Percentiles rank a stretch among this genome's conserved stretches.
phyloP scores from a whole-genome alignment of 2,329 filamentous ascomycete genomes.

The Metarhizium humberi region DNA sequence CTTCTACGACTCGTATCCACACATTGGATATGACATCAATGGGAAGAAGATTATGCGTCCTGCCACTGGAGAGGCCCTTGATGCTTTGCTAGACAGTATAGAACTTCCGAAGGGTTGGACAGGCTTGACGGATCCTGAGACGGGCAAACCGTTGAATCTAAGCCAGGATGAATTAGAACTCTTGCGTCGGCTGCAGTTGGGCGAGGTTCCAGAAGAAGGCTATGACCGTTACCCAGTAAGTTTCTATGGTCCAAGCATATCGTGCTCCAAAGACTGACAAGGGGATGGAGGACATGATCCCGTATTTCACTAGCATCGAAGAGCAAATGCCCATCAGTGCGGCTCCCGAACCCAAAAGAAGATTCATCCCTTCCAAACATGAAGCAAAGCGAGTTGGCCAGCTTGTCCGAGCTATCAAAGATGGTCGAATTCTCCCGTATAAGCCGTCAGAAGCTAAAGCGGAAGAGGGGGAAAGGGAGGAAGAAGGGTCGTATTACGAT shows the following conservation, averaged over 20 bases:
- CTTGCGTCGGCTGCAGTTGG: constrained; percentile 78
- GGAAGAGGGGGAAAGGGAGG: constrained; percentile 61
- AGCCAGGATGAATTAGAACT: constrained; percentile 83
- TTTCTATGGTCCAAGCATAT: constrained; percentile 3
- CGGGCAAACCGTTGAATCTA: constrained; percentile 84
- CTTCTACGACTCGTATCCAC: constrained; percentile 95
- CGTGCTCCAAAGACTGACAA: background rate
- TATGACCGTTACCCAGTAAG: constrained; percentile 84
- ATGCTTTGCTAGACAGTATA: constrained; percentile 90
- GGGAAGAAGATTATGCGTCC: constrained; percentile 97
- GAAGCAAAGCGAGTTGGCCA: constrained; percentile 96
- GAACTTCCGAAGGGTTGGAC: constrained; percentile 97
- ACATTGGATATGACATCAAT: constrained; percentile 98
- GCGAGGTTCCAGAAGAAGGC: constrained; percentile 76
- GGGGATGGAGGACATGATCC: constrained; percentile 61
- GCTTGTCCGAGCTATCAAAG: constrained; percentile 87
- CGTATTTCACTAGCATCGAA: constrained; percentile 84
- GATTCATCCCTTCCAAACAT: constrained; percentile 94
- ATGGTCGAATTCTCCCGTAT: constrained; percentile 89
- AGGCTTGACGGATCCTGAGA: constrained; percentile 84
- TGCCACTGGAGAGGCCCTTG: constrained; percentile 84
- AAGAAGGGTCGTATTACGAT: constrained; percentile 69
- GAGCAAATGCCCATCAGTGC: constrained; percentile 94
- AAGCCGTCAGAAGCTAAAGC: constrained; percentile 56
- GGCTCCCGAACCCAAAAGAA: constrained; percentile 89